Evolutionary conservation across 192 early-diverging fungal species (phyloP).

Genomic region (Backusella sp.): DNA sequence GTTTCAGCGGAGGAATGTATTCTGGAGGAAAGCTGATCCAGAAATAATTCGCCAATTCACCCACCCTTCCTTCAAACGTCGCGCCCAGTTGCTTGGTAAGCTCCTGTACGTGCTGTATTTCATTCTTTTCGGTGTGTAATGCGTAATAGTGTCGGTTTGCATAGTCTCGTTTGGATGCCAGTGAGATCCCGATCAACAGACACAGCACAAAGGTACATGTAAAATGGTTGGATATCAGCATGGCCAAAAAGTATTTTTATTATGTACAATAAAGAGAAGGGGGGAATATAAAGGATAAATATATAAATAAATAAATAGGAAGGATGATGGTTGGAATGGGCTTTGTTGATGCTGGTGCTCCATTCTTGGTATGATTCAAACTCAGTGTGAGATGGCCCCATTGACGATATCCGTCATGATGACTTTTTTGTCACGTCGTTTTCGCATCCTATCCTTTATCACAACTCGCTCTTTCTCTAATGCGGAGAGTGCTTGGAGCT

Average conservation of each 20-base stretch:
- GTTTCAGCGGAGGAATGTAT: neutral
- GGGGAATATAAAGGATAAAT: neutral
- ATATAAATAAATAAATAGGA: neutral
- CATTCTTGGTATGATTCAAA: neutral
- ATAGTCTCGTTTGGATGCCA: constrained; percentile 31
- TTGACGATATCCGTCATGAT: constrained; percentile 40
- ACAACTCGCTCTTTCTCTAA: constrained; percentile 39
- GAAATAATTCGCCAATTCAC: constrained; percentile 63
- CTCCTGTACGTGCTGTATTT: constrained; percentile 25
- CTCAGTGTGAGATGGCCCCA: constrained; percentile 13
- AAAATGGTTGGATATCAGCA: neutral
- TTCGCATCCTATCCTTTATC: constrained; percentile 48
- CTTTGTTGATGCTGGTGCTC: neutral
- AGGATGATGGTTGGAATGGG: neutral
- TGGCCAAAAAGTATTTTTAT: neutral
- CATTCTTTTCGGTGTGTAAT: constrained; percentile 35
- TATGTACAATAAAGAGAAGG: neutral
- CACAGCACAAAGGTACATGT: neutral
- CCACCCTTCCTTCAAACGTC: constrained; percentile 59
- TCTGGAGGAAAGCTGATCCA: constrained; percentile 57
- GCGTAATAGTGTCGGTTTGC: constrained; percentile 48
- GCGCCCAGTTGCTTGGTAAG: constrained; percentile 40
- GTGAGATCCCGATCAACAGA: neutral
- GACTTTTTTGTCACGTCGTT: constrained; percentile 34
- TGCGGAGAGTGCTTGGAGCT: neutral